These are phyloP conservation scores for Ceratobasidium sp. DNA, from an alignment of 1,284 basidiomycete genomes.

Conservation along the genomic window DNA sequence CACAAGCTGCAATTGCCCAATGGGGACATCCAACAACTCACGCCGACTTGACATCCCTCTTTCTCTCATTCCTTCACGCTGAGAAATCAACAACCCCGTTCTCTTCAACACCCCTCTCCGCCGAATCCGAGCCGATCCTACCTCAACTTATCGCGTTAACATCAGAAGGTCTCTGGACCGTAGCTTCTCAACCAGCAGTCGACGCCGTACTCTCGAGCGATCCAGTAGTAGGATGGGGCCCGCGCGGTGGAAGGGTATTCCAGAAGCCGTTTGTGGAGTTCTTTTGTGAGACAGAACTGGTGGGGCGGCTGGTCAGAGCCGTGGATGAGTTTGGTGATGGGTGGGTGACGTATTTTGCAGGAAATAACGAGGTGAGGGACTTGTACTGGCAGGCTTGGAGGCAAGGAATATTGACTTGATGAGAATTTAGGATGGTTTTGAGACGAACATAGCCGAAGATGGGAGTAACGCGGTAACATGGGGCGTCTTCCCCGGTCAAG, in stretches of 20 bases:
- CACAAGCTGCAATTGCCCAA: conserved; percentile 75
- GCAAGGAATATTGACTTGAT: neutral
- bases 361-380: conserved; percentile 75
- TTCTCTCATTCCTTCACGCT: conserved; percentile 78
- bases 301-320: conserved; percentile 74
- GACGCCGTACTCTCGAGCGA: conserved; percentile 84
- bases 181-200: conserved; percentile 96
- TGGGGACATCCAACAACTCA: conserved; percentile 86
- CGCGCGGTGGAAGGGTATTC: conserved; percentile 91
- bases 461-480: conserved; percentile 97
- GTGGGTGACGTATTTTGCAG: conserved; percentile 89
- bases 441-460: conserved; percentile 83
- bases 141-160: conserved; percentile 85
- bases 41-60: conserved; percentile 83
- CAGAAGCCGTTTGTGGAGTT: conserved; percentile 99
- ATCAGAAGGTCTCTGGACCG: conserved; percentile 89
- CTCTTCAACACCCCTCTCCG: conserved; percentile 86
- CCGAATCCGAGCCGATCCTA: conserved; percentile 89
- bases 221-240: conserved; percentile 92
- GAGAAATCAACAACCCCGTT: conserved; percentile 87
- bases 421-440: conserved; percentile 77
- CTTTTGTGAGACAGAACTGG: conserved; percentile 79
- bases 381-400: neutral
- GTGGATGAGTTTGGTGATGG: conserved; percentile 71
- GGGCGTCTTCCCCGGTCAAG: conserved; percentile 98